phyloP scores from a whole-genome alignment of 2,329 filamentous ascomycete genomes.

The Cordyceps cateniannulata region DNA sequence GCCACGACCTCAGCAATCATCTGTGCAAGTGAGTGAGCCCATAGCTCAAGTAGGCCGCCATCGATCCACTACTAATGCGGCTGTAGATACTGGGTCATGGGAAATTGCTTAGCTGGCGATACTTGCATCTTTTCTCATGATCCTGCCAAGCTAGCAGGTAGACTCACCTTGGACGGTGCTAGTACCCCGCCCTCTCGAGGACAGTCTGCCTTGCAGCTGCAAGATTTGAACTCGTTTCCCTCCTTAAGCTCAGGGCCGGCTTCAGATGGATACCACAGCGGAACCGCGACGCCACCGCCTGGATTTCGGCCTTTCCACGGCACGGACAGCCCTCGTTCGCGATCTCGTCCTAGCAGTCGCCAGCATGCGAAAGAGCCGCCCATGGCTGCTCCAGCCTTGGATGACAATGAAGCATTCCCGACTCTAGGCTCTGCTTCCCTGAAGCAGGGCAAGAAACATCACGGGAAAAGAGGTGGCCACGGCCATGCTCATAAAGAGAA shows the following conservation, averaged over 20 bases:
- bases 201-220: constrained; percentile 67
- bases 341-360: constrained; percentile 79
- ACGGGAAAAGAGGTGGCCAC: constrained; percentile 83
- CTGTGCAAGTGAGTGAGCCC: constrained; percentile 81
- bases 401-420: constrained; percentile 94
- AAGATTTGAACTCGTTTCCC: constrained; percentile 82
- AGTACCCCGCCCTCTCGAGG: constrained; percentile 56
- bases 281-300: constrained; percentile 58
- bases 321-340: constrained; percentile 59
- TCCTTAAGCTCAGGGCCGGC: constrained; percentile 53
- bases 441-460: constrained; percentile 83
- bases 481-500: constrained; percentile 65
- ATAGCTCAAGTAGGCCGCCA: too few relatives aligned
- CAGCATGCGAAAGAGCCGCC: constrained; percentile 56
- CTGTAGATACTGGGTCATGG: constrained; percentile 84
- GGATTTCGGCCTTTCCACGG: constrained; percentile 60
- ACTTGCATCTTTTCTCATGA: constrained; percentile 98
- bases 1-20: constrained; percentile 90
- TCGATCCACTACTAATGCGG: not conserved
- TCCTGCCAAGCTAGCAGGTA: constrained; percentile 76
- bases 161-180: constrained; percentile 66
- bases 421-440: constrained; percentile 69
- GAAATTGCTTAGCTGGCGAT: constrained; percentile 87
- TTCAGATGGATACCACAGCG: constrained; percentile 44
- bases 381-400: constrained; percentile 67